phyloP scores from a whole-genome alignment of 305 asterid genomes.

The Rubia balearica region DNA sequence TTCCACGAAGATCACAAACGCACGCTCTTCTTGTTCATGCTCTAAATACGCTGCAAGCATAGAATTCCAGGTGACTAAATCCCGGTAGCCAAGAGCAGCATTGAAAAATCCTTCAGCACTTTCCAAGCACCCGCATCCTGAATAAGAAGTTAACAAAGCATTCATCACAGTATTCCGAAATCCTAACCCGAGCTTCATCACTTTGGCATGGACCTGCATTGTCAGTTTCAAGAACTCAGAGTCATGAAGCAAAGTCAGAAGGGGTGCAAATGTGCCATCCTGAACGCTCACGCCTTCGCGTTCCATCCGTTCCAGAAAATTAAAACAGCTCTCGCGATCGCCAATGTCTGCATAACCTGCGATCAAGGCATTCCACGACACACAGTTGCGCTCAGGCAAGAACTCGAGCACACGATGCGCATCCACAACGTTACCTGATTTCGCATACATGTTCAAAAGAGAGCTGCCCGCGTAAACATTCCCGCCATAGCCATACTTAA shows the following conservation, averaged over 20 bases:
- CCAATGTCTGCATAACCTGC: constrained; percentile 9
- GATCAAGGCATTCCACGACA: constrained; percentile 9
- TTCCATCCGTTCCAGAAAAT: not conserved
- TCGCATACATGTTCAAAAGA: constrained; percentile 4
- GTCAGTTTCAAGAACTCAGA: not conserved
- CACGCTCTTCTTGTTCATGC: not conserved
- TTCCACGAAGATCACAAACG: not conserved
- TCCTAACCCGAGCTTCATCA: not conserved
- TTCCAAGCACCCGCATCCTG: not conserved
- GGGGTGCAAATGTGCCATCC: constrained; percentile 10
- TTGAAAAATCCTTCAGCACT: not conserved
- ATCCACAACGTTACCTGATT: not conserved
- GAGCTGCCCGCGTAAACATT: constrained; percentile 7
- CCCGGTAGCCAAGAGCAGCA: not conserved
- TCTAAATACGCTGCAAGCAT: constrained; percentile 7
- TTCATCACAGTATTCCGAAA: constrained; percentile 1
- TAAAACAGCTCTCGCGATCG: not conserved
- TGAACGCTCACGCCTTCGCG: not conserved
- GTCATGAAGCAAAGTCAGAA: constrained; percentile 9
- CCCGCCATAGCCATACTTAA: constrained; percentile 6
- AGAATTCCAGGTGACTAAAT: constrained; percentile 7
- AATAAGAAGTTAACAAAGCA: not conserved
- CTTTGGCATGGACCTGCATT: constrained; percentile 11
- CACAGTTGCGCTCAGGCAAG: constrained; percentile 2
- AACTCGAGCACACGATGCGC: not conserved